Base-by-base conservation (phyloP, 441 rosid genomes). In the Euphorbia schlechtendalii region DNA sequence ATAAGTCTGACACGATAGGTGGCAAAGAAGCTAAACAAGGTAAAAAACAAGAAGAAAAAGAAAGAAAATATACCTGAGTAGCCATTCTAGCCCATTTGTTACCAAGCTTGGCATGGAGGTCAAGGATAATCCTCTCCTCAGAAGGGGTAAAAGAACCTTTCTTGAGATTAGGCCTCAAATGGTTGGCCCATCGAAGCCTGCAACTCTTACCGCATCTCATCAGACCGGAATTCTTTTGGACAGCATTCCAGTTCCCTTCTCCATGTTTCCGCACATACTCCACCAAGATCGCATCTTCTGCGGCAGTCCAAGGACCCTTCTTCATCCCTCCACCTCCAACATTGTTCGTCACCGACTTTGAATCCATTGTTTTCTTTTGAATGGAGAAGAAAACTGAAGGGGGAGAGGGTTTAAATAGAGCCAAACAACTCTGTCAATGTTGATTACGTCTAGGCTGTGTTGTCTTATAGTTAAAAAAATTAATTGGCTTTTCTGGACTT, bases 51-150 rank as follows among this genome's bases (percentile, higher is more conserved):
- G 0, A 3, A n/a, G 8, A 13, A 36, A 27, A 59, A 3, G 46
- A 10, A 27, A 13, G 32, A 21, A n/a, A 43, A 5, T 18, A 12
- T 18, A 90, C 96, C 93, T 86, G 94, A 67, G 94, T 77, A 2
- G 97, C 97, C 94, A 91, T 88, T 59, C 92, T 92, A 66, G 97
- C 94, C 97, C 96, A 91, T 74, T 88, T 91, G 71, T 91, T 91
- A 46, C 96, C 97, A 5, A 81, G 84, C 64, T 80, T 83, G 59
- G 91, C 80, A 68, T 92, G 98, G 25, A 92, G 84, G 54, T 92
- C 83, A 63, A 87, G 75, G 73, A 92, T 87, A 49, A 83, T 76
- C 43, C 82, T 76, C 63, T 92, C 95, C 61, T 92, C 96, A 4
- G 89, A 85, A 2, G 83, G 80, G 1, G 89, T 78, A 69, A 92